A percentile compares a stretch with the other conserved stretches of the same genome.
Evolutionary conservation across 805 yeast genomes (phyloP).

Genomic region (Hanseniaspora clermontiae): DNA sequence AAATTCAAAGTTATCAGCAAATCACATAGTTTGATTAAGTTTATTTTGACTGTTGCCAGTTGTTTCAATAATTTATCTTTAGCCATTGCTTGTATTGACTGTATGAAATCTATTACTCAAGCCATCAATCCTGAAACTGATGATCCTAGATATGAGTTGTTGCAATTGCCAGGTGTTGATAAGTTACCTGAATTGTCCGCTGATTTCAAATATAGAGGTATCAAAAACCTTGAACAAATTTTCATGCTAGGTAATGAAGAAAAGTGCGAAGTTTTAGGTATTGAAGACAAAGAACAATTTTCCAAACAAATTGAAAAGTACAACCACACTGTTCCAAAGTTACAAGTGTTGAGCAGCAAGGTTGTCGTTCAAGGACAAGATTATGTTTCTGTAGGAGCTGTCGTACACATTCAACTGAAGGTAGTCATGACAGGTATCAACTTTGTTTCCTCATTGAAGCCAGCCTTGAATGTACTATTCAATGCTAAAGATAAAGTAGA

Average conservation of each 20-base stretch:
- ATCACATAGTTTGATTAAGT: slow-evolving; percentile 53
- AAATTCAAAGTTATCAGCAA: slow-evolving; percentile 48
- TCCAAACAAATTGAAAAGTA: slow-evolving; percentile 39
- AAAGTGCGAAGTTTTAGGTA: slow-evolving; percentile 45
- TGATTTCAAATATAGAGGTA: neutral
- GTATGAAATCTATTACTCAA: slow-evolving; percentile 61
- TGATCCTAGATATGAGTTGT: slow-evolving; percentile 38
- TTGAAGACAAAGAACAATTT: slow-evolving; percentile 29
- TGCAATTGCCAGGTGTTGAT: slow-evolving; percentile 71
- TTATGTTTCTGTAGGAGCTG: slow-evolving; percentile 56
- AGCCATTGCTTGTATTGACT: slow-evolving; percentile 45
- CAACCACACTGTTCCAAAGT: slow-evolving; percentile 54
- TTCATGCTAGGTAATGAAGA: slow-evolving; percentile 46
- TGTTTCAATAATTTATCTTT: slow-evolving; percentile 64
- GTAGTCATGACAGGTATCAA: slow-evolving; percentile 31
- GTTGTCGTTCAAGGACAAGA: slow-evolving; percentile 82
- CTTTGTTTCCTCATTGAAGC: slow-evolving; percentile 53
- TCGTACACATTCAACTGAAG: slow-evolving; percentile 63
- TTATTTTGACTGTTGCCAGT: slow-evolving; percentile 69
- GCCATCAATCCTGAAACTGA: slow-evolving; percentile 44
- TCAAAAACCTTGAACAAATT: slow-evolving; percentile 47
- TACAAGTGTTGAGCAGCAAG: slow-evolving; percentile 55
- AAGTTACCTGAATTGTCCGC: slow-evolving; percentile 30
- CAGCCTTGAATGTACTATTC: slow-evolving; percentile 32
- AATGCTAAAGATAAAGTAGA: slow-evolving; percentile 21